Evolutionary conservation across 2,329 filamentous ascomycete genomes (phyloP).

Genomic region (Aureobasidium sp.): DNA sequence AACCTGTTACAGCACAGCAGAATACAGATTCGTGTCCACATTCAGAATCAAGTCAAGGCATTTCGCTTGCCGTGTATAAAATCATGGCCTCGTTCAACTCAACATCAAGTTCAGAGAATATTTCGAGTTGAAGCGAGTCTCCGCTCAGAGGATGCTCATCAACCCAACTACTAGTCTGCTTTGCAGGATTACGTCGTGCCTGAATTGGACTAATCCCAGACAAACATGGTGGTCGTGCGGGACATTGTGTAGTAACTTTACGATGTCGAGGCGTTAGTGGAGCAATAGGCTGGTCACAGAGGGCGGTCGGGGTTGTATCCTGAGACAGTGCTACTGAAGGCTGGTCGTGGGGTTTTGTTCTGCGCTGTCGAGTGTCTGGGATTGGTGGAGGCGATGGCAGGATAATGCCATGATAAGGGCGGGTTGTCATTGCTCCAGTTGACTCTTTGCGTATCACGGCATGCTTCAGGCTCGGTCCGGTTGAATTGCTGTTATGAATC

Average conservation of each 20-base stretch:
- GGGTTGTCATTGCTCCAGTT: background rate
- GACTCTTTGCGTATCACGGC: background rate
- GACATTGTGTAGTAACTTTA: background rate
- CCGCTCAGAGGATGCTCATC: background rate
- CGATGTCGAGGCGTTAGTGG: background rate
- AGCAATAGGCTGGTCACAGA: background rate
- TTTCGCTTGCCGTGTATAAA: background rate
- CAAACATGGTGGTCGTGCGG: background rate
- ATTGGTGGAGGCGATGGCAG: background rate
- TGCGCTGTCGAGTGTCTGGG: too few species aligned
- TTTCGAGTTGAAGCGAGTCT: background rate
- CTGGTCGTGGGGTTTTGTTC: background rate
- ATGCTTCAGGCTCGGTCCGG: background rate
- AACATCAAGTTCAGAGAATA: background rate
- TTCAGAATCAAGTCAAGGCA: background rate
- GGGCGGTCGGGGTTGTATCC: background rate
- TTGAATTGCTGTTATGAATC: background rate
- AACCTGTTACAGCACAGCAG: too few species aligned
- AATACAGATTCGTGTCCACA: too few species aligned
- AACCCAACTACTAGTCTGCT: too few species aligned
- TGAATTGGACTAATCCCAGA: background rate
- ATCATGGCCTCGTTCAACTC: background rate
- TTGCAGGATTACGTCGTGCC: background rate
- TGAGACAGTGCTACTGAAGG: too few species aligned
- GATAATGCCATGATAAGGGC: background rate